phyloP scores from a whole-genome alignment of 2,329 filamentous ascomycete species.

The Erysiphe pulchra region DNA sequence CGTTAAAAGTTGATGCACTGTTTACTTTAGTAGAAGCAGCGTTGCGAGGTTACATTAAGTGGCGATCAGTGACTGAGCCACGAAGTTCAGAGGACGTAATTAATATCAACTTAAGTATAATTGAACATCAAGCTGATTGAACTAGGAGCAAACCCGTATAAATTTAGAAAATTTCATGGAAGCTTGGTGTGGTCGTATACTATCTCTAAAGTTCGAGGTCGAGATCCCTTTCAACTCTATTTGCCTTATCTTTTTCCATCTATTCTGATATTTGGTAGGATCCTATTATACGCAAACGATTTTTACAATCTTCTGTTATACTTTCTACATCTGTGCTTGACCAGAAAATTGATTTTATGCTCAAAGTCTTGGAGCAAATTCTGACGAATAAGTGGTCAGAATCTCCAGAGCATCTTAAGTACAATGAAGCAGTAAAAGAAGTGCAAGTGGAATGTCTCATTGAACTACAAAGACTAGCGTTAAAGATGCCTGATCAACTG shows the following conservation, averaged over 20 bases:
- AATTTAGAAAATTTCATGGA: conserved; percentile 38
- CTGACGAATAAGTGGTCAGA: conserved; percentile 58
- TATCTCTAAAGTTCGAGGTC: conserved; percentile 41
- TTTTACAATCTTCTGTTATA: conserved; percentile 59
- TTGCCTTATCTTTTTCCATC: conserved; percentile 7
- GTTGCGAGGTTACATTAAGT: conserved; percentile 70
- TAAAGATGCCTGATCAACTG: conserved; percentile 78
- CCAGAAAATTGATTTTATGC: conserved; percentile 53
- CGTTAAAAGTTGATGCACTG: conserved; percentile 63
- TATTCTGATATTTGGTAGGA: conserved; percentile 20
- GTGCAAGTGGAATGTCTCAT: conserved; percentile 64
- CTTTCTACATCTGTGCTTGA: conserved; percentile 63
- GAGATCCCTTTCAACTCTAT: conserved; percentile 9
- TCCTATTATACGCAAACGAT: conserved; percentile 57
- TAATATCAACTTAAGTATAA: neutral
- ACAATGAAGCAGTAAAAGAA: conserved; percentile 74
- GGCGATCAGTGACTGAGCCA: conserved; percentile 28
- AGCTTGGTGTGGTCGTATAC: conserved; percentile 45
- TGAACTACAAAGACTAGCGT: conserved; percentile 69
- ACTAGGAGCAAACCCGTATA: conserved; percentile 22
- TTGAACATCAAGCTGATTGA: conserved; percentile 3
- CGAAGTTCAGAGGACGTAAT: conserved; percentile 20
- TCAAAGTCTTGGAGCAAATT: conserved; percentile 78
- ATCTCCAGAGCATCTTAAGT: conserved; percentile 42
- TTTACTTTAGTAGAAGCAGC: conserved; percentile 75